Base-by-base conservation (phyloP, 192 early-diverging fungal species). In the Glomus cerebriforme region DNA sequence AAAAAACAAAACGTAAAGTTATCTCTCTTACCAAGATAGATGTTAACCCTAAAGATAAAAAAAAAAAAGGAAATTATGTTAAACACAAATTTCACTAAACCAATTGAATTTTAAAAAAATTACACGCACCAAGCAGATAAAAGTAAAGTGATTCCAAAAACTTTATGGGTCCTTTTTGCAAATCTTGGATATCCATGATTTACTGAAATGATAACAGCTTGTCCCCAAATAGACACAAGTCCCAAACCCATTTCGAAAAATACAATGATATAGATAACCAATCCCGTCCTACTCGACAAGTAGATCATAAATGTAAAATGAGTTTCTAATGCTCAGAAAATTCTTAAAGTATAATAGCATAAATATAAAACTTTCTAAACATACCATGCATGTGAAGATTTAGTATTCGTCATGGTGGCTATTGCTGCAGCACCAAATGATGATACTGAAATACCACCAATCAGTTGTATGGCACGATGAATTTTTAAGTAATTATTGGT, bases 361-460 rank as follows among this genome's bases (percentile, higher is more conserved):
- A 62, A 24, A 12, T 29, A 37, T 26, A 27, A 34, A 34, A 62
- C 3, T 43, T 43, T 6, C n/a, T 7, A 26, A 79, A 62, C 2
- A 69, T 79, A 69, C 49, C 63, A 72, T 72, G 47, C 35, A 54
- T 54, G 47, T 47, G 24, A 27, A 9, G 77, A 45, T 34, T 29
- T 12, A 7, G 59, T 69, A 34, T 58, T 79, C 34, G 47, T 17
- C 43, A 69, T 31, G 1, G 77, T 67, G 12, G 76, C 63, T 10
- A 79, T 79, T 7, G 79, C 79, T 24, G 79, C 79, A 12, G 59
- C 58, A 13, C 73, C 79, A 15, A 80, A 47, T 32, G 59, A 31
- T 6, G 59, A 35, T 32, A 80, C 59, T 7, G 59, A 79, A 37
- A 80, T 34, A 2, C 79, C 79, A 22, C 72, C 73, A n/a, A 78